Conservation (phyloP, 2,329 filamentous ascomycete species). For the Reticulascus tulasneorum region DNA sequence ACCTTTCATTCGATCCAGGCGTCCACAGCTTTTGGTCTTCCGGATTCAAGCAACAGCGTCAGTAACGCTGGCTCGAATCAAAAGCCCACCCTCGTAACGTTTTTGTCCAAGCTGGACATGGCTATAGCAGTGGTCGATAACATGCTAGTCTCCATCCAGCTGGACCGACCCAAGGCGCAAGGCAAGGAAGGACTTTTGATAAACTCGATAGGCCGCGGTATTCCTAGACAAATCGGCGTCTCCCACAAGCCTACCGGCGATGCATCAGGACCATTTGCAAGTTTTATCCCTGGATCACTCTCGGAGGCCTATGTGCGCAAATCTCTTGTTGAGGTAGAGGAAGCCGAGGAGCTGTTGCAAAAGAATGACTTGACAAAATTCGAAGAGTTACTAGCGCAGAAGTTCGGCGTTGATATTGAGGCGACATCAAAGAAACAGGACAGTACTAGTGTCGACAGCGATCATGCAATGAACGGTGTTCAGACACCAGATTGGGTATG, state of each 20-base stretch:
- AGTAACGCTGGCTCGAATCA: no score
- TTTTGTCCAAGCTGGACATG: constrained; percentile 63
- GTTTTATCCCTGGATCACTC: constrained; percentile 46
- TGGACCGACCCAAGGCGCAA: constrained; percentile 57
- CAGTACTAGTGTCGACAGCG: constrained; percentile 9
- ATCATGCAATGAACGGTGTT: constrained; percentile 15
- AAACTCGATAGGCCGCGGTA: constrained; percentile 68
- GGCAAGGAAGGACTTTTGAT: constrained; percentile 62
- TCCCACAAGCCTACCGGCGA: constrained; percentile 8
- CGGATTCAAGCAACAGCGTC: constrained; percentile 26
- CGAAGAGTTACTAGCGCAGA: constrained; percentile 45
- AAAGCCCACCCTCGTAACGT: constrained; percentile 46
- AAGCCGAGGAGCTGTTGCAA: constrained; percentile 44
- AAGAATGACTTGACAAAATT: constrained; percentile 43
- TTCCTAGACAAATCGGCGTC: constrained; percentile 10
- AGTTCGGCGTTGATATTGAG: constrained; percentile 30
- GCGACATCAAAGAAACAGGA: constrained; percentile 11
- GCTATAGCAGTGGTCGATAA: constrained; percentile 62
- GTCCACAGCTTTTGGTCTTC: constrained; percentile 40
- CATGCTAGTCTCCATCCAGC: constrained; percentile 63
- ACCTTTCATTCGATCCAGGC: constrained; percentile 61
- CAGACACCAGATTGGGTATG: constrained; percentile 46
- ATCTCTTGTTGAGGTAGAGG: constrained; percentile 38
- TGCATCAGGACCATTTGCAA: constrained; percentile 12
- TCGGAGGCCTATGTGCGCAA: constrained; percentile 45